Percentiles rank a stretch among this genome's conserved stretches.
Evolutionary conservation across 169 alveolate species (phyloP).

Genomic region (Babesia bovis): DNA sequence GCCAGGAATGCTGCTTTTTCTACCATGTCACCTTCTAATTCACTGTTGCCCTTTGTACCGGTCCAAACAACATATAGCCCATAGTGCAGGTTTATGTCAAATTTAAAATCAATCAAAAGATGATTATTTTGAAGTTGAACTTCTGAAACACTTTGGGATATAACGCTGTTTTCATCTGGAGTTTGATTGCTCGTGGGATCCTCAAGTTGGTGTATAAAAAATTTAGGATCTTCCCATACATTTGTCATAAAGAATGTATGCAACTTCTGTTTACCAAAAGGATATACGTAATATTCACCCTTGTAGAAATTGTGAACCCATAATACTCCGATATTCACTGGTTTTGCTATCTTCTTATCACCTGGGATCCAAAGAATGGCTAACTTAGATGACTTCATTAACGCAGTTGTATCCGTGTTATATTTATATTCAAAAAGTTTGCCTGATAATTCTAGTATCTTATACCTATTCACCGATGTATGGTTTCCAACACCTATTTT

Average conservation of each 20-base stretch:
- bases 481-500: background rate
- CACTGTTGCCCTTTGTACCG: background rate
- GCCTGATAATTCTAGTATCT: background rate
- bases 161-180: background rate
- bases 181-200: background rate
- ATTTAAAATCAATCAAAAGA: background rate
- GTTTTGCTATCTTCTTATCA: background rate
- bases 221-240: background rate
- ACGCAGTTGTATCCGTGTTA: background rate
- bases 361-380: conserved; percentile 3
- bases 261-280: conserved; percentile 18
- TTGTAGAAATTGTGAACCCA: conserved; percentile 1
- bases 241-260: too few relatives aligned
- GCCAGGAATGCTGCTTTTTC: background rate
- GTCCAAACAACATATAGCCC: background rate
- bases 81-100: background rate
- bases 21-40: background rate
- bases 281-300: background rate
- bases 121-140: background rate
- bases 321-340: conserved; percentile 1
- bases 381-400: background rate
- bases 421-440: conserved; percentile 10
- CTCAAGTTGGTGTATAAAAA: background rate
- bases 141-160: background rate
- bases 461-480: background rate